Conservation (phyloP, 331 rosid genomes). For the Quercus phellos region DNA sequence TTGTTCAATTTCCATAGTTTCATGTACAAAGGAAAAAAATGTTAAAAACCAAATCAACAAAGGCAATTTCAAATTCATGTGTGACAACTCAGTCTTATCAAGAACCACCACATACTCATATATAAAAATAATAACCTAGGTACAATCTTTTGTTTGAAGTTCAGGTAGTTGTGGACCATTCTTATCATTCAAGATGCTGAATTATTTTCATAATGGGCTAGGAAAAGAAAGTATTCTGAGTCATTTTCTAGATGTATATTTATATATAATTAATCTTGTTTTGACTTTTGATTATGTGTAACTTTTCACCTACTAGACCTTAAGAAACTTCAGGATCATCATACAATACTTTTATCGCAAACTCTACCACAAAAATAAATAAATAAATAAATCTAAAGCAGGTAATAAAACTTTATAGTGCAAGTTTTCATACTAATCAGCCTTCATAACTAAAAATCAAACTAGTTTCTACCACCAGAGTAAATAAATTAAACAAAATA, state of each 20-base stretch:
- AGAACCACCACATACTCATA: background rate
- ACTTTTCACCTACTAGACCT: background rate
- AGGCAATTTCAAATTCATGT: background rate
- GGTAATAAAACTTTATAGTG: background rate
- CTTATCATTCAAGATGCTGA: background rate
- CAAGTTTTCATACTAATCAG: background rate
- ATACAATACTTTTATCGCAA: background rate
- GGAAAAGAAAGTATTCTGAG: background rate
- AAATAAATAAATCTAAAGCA: background rate
- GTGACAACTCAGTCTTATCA: background rate
- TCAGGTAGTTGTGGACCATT: background rate
- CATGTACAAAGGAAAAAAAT: too few relatives aligned
- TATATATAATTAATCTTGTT: too few relatives aligned
- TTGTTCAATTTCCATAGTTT: too few relatives aligned
- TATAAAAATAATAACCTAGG: background rate
- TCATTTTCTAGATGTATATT: background rate
- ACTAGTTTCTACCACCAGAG: background rate
- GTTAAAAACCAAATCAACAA: background rate
- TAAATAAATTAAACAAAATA: background rate
- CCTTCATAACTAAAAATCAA: background rate
- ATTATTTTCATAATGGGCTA: background rate
- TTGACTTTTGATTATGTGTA: background rate
- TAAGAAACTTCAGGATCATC: background rate
- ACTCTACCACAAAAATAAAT: slow-evolving; percentile 1
- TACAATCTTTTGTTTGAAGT: background rate